Conservation (phyloP, 768 basidiomycete genomes). For the Gloeopeniophorella convolvens region DNA sequence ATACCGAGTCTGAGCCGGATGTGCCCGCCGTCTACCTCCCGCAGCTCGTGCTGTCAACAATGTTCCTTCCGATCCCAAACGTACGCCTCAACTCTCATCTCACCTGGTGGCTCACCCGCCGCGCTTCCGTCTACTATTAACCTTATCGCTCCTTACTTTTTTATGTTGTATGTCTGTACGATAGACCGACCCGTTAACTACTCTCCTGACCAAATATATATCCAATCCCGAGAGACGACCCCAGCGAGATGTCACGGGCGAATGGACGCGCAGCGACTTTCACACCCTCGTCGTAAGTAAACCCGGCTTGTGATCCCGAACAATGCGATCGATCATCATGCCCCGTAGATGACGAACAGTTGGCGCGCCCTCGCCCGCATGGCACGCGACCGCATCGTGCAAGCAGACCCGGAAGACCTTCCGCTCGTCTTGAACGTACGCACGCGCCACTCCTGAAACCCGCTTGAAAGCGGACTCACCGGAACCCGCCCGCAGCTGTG, state of each 20-base stretch:
- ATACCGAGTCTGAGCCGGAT: constrained; percentile 42
- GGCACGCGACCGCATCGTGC: constrained; percentile 73
- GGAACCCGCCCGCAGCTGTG: constrained; percentile 49
- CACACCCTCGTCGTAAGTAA: constrained; percentile 73
- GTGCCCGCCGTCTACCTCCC: constrained; percentile 59
- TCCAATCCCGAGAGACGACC: constrained; percentile 70
- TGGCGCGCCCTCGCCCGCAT: constrained; percentile 82
- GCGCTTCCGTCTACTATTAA: constrained; percentile 32
- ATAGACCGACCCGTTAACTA: constrained; percentile 79
- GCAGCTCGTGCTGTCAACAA: constrained; percentile 60
- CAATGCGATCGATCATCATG: constrained; percentile 1
- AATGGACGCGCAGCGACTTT: constrained; percentile 66
- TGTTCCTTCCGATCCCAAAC: constrained; percentile 88
- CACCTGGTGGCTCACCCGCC: constrained; percentile 55
- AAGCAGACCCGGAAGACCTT: constrained; percentile 63
- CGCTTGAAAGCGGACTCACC: neutral
- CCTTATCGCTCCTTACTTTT: constrained; percentile 3
- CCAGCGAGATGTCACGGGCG: constrained; percentile 63
- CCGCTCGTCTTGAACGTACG: constrained; percentile 60
- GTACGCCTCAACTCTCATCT: constrained; percentile 61
- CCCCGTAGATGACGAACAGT: constrained; percentile 72
- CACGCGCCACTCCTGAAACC: neutral
- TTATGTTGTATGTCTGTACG: constrained; percentile 20
- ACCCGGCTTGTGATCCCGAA: neutral
- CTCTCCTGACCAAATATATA: constrained; percentile 78